phyloP scores from a whole-genome alignment of 805 yeast species.

The Scheffersomyces ergatensis region DNA sequence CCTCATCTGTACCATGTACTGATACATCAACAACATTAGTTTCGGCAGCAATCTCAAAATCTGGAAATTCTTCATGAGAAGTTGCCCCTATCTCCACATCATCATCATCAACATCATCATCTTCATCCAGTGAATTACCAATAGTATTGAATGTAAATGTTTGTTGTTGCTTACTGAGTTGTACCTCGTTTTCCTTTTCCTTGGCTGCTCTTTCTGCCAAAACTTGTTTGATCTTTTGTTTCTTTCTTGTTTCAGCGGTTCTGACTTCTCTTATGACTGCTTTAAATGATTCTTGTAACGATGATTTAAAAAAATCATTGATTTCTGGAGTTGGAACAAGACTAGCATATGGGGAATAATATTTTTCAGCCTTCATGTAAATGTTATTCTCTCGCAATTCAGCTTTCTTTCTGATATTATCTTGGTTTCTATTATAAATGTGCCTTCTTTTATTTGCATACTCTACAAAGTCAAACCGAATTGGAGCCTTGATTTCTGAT shows the following conservation, averaged over 20 bases:
- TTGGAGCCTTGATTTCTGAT: background rate
- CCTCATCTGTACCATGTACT: too few species aligned
- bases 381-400: constrained; percentile 24
- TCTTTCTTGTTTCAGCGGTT: constrained; percentile 28
- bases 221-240: constrained; percentile 8
- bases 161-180: constrained; percentile 8
- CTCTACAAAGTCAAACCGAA: constrained; percentile 52
- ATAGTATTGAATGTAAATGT: constrained; percentile 1
- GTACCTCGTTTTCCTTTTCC: constrained; percentile 6
- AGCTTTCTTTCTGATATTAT: constrained; percentile 15
- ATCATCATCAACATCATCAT: constrained; percentile 4
- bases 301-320: constrained; percentile 15
- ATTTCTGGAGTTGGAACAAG: constrained; percentile 19
- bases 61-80: background rate
- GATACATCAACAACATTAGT: too few species aligned
- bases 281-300: constrained; percentile 27
- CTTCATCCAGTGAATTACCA: constrained; percentile 3
- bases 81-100: background rate
- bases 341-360: constrained; percentile 36
- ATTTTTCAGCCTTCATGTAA: constrained; percentile 36
- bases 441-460: constrained; percentile 51
- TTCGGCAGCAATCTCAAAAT: too few species aligned
- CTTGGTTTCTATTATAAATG: constrained; percentile 28
- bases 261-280: constrained; percentile 31
- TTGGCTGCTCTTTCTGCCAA: constrained; percentile 2